Evolutionary conservation across 2,329 filamentous ascomycete genomes (phyloP).

Genomic region (Chaetomiaceae sp.): DNA sequence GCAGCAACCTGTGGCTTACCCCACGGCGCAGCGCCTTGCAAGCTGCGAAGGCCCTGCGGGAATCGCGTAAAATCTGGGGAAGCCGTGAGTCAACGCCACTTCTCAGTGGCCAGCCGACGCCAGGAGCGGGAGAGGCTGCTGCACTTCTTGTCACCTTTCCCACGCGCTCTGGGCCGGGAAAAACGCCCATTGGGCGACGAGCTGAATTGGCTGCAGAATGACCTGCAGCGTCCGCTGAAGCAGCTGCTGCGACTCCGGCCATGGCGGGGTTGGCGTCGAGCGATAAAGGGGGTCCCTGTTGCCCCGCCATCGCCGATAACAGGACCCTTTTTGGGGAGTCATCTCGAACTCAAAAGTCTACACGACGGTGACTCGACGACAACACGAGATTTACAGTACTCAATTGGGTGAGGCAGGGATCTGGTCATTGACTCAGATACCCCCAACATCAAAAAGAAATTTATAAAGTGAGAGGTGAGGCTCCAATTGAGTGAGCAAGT

Average conservation of each 20-base stretch:
- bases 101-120: slow-evolving; percentile 7
- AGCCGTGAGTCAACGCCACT: slow-evolving; percentile 20
- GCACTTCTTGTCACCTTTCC: background rate
- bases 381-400: background rate
- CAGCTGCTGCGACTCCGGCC: background rate
- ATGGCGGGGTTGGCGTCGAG: slow-evolving; percentile 10
- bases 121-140: slow-evolving; percentile 8
- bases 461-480: background rate
- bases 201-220: background rate
- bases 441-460: no score
- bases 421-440: no score
- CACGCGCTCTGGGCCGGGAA: background rate
- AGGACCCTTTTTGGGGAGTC: background rate
- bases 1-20: slow-evolving; percentile 13
- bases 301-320: slow-evolving; percentile 1
- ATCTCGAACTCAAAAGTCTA: background rate
- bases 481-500: background rate
- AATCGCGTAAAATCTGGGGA: slow-evolving; percentile 20
- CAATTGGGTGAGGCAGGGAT: no score
- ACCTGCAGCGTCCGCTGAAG: background rate
- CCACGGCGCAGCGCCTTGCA: slow-evolving; percentile 10
- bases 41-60: slow-evolving; percentile 16
- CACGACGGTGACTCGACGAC: background rate
- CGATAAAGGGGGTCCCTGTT: slow-evolving; percentile 3
- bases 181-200: slow-evolving; percentile 4